Conservation (phyloP, 2,329 filamentous ascomycete genomes). For the Aspergillus hiratsukae region DNA sequence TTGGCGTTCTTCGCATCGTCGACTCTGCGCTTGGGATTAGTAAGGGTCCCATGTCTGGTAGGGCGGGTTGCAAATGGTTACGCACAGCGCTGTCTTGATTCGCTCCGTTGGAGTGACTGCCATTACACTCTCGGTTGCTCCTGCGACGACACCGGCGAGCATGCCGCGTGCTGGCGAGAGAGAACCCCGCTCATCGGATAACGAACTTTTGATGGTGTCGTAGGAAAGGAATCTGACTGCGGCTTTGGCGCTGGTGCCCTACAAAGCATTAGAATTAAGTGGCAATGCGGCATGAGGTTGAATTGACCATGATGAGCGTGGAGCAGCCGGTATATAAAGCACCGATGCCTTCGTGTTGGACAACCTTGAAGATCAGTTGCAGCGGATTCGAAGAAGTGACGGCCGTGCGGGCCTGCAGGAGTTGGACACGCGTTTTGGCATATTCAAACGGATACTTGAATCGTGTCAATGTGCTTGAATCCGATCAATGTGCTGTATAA, state of each 20-base stretch:
- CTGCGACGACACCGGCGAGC: conserved; percentile 61
- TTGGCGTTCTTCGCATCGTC: conserved; percentile 53
- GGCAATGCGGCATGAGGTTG: no score
- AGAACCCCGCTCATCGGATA: conserved; percentile 51
- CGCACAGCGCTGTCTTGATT: conserved; percentile 54
- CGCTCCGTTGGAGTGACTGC: conserved; percentile 65
- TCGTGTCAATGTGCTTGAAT: not conserved
- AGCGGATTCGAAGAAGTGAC: conserved; percentile 54
- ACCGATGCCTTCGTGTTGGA: conserved; percentile 52
- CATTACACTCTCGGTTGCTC: conserved; percentile 57
- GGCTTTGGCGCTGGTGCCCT: conserved; percentile 59
- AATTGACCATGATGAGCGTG: conserved; percentile 47
- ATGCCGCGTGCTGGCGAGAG: conserved; percentile 55
- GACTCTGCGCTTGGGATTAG: conserved; percentile 33
- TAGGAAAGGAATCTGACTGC: conserved; percentile 63
- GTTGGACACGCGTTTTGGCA: conserved; percentile 51
- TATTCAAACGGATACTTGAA: conserved; percentile 61
- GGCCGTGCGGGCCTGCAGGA: conserved; percentile 52
- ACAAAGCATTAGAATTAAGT: no score
- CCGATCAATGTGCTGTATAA: not conserved
- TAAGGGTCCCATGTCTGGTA: no score
- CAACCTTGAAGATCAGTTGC: conserved; percentile 51
- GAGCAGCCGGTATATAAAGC: conserved; percentile 62
- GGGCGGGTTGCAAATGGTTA: no score
- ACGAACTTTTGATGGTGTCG: conserved; percentile 57